These are phyloP conservation scores for Carallia brachiata DNA, from an alignment of 345 rosid species.

Conservation along the genomic window DNA sequence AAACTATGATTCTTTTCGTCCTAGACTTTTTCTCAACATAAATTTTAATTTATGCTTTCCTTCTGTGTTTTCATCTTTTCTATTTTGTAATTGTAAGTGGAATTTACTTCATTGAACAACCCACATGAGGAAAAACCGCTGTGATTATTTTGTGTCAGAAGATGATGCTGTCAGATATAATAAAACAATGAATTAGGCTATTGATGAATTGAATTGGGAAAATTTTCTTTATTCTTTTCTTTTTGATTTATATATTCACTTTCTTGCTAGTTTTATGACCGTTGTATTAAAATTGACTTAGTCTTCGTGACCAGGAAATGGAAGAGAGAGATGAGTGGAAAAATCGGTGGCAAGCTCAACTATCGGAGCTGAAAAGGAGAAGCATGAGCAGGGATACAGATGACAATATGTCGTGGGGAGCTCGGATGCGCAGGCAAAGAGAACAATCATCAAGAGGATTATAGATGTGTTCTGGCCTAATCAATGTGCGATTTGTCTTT, in stretches of 20 bases:
- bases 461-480: constrained; percentile 3
- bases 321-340: constrained; percentile 23
- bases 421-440: constrained; percentile 70
- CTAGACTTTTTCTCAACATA: too few relatives aligned
- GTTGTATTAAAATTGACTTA: not conserved
- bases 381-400: constrained; percentile 52
- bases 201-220: too few relatives aligned
- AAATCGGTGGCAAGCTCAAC: constrained; percentile 49
- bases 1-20: too few relatives aligned
- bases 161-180: too few relatives aligned
- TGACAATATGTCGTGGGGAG: constrained; percentile 82
- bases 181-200: too few relatives aligned
- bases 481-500: not conserved
- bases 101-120: too few relatives aligned
- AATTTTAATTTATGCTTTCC: too few relatives aligned
- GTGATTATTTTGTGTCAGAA: too few relatives aligned
- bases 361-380: constrained; percentile 77
- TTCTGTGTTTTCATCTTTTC: too few relatives aligned
- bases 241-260: not conserved
- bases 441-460: constrained; percentile 24
- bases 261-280: not conserved
- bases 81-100: too few relatives aligned
- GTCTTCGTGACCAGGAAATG: constrained; percentile 18
- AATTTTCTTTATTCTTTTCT: not conserved
- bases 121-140: too few relatives aligned